These are phyloP conservation scores for Cotoneaster glaucophyllus DNA, from an alignment of 306 rosid species.

Conservation along the genomic window DNA sequence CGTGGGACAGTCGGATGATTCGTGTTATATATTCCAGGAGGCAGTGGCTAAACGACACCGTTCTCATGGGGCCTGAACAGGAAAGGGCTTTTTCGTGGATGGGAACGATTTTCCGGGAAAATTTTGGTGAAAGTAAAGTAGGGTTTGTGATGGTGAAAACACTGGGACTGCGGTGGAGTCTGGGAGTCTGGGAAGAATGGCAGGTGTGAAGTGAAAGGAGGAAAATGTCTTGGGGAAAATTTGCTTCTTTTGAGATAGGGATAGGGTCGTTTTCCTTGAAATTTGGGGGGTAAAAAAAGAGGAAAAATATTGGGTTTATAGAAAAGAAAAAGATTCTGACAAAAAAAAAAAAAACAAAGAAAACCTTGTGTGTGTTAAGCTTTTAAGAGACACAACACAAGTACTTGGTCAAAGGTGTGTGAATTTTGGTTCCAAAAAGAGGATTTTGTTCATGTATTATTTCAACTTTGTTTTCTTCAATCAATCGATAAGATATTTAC, in stretches of 20 bases:
- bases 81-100: neutral
- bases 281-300: conserved; percentile 15
- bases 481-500: no score
- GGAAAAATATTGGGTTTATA: conserved; percentile 10
- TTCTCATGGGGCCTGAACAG: conserved; percentile 3
- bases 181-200: neutral
- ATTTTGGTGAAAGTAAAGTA: neutral
- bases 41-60: conserved; percentile 20
- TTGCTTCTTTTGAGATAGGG: conserved; percentile 8
- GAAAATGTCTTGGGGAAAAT: neutral
- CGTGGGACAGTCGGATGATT: conserved; percentile 19
- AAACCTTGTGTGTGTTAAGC: conserved; percentile 19
- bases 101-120: neutral
- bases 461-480: no score
- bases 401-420: conserved; percentile 12
- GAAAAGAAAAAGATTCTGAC: neutral
- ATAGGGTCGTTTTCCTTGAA: conserved; percentile 24
- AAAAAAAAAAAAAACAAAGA: conserved; percentile 13
- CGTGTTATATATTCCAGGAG: neutral
- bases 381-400: conserved; percentile 24
- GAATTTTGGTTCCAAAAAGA: neutral
- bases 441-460: no score
- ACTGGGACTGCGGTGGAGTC: neutral
- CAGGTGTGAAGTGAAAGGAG: neutral
- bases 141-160: neutral